Base-by-base conservation (phyloP, 2,329 filamentous ascomycete genomes). In the Exophiala xenobiotica region DNA sequence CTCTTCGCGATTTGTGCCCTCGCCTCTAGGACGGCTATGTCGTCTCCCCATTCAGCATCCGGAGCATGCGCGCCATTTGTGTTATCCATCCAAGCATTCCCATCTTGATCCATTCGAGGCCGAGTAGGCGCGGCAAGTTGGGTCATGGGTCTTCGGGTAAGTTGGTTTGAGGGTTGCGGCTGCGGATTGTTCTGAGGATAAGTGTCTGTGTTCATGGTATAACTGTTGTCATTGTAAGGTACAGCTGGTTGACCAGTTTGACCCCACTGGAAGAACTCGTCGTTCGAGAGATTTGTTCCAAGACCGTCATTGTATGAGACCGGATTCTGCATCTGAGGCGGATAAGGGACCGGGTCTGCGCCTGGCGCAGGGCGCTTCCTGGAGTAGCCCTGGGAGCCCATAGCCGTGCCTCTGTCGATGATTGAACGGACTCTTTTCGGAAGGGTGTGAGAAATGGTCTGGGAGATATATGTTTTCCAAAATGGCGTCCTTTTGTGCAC, bases 1-100 rank as follows among this genome's bases (percentile, higher is more conserved):
- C 86, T 83, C 74, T 95, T 96, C 6, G 90, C 90, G 56, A 87
- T 76, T 58, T 86, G 78, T 18, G 90, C 91, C 70, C 84, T 84
- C 66, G 87, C 83, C 65, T 95, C 90, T 54, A 96, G 73, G 48
- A 87, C 78, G 56, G 91, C 87, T 53, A 95, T 79, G 59, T 84
- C 89, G 59, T 95, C 75, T 53, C 61, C 68, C 69, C 70, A 76
- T 52, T 60, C 56, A 42, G 23, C 74, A 71, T 61, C 77, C 73
- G 64, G 68, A 31, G 63, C 64, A 60, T 66, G 18, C 63, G 65
- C 11, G 69, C 62, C 60, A 39, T 60, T 61, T 9, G 67, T 62
- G 55, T 65, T 68, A 57, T 72, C 71, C 53, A 70, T 71, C 57
- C 63, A 67, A 50, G 65, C 66, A 20, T 18, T 48, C 43, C 24